These are phyloP conservation scores for Penstemon eatonii DNA, from an alignment of 257 asterid species.

Conservation along the genomic window DNA sequence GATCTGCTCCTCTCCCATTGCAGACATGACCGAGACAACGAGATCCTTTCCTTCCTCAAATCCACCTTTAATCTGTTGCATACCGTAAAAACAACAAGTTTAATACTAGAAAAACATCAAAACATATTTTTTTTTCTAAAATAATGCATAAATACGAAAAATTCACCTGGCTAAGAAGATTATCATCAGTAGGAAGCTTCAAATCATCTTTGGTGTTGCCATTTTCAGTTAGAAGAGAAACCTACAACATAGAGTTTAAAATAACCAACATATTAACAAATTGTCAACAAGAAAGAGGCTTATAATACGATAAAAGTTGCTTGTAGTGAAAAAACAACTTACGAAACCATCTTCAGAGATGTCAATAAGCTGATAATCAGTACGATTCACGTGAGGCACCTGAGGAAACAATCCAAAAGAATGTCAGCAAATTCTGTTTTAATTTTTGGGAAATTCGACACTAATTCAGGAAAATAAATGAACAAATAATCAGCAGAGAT, in stretches of 20 bases:
- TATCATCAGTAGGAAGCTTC: slow-evolving; percentile 76
- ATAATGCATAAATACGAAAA: no score
- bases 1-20: slow-evolving; percentile 87
- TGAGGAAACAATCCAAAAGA: slow-evolving; percentile 23
- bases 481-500: neutral
- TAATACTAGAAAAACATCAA: neutral
- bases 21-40: slow-evolving; percentile 61
- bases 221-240: slow-evolving; percentile 75
- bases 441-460: no score
- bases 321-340: slow-evolving; percentile 11
- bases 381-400: slow-evolving; percentile 65
- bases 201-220: slow-evolving; percentile 78
- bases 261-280: neutral
- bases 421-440: neutral
- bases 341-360: slow-evolving; percentile 45
- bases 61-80: slow-evolving; percentile 52
- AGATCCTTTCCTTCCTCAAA: slow-evolving; percentile 77
- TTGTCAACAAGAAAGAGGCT: slow-evolving; percentile 4
- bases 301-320: neutral
- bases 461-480: neutral
- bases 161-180: slow-evolving; percentile 61
- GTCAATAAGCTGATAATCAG: slow-evolving; percentile 51
- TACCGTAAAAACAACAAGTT: neutral
- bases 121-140: neutral
- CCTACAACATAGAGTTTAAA: slow-evolving; percentile 36